These are phyloP conservation scores for Malassezia japonica DNA, from an alignment of 1,284 basidiomycete species.

Conservation along the genomic window DNA sequence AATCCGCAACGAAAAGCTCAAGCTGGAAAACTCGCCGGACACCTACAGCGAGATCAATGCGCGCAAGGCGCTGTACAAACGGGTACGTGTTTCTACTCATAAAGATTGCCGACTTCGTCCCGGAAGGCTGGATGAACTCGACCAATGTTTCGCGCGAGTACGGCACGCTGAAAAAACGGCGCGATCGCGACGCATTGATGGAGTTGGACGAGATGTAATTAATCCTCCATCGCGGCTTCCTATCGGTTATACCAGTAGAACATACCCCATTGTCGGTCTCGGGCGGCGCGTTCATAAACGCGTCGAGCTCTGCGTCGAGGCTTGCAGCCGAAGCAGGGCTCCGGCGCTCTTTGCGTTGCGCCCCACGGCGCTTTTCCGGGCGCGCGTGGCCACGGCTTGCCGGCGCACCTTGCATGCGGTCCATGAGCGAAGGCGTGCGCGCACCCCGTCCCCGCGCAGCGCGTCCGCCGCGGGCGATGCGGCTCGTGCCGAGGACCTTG, in stretches of 20 bases:
- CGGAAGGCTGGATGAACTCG: constrained; percentile 39
- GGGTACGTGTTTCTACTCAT: constrained; percentile 7
- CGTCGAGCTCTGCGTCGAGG: constrained; percentile 11
- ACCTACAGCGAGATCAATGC: constrained; percentile 41
- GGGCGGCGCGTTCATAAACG: constrained; percentile 3
- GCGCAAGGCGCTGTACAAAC: constrained; percentile 41
- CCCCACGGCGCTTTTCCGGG: neutral
- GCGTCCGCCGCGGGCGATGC: neutral
- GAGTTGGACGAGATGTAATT: constrained; percentile 1
- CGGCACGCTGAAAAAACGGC: constrained; percentile 9
- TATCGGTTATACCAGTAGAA: neutral
- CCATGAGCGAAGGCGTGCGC: neutral
- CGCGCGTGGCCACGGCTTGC: neutral
- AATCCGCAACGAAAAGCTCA: constrained; percentile 38
- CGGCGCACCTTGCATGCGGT: neutral
- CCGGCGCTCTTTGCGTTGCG: neutral
- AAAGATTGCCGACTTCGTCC: constrained; percentile 32
- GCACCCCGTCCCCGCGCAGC: no score
- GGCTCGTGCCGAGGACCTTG: neutral
- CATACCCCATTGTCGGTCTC: neutral
- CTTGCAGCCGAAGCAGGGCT: neutral
- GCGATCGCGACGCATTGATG: constrained; percentile 15
- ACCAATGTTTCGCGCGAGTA: constrained; percentile 37
- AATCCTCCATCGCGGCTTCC: neutral
- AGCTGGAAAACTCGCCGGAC: constrained; percentile 35